Base-by-base conservation (phyloP, 1,139 yeast genomes). In the Blastobotrys malaysiensis region DNA sequence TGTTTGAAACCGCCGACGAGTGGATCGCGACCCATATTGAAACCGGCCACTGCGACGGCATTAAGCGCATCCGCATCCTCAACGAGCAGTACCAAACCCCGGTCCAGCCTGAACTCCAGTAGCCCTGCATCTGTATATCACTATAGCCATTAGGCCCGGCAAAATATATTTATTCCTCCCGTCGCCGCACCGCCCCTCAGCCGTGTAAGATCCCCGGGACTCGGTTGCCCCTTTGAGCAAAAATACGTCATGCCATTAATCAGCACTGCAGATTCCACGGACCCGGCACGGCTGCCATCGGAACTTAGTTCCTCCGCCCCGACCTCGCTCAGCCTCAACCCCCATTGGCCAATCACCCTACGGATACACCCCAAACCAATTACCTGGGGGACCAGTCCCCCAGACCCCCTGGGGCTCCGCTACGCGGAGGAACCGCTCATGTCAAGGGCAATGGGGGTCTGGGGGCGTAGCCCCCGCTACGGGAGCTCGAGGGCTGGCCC, bases 1-100 rank as follows among this genome's bases (percentile, higher is more conserved):
- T 71, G 55, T 90, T 88, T 66, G 73, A 69, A 21, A 83, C 79
- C 59, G 95, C 88, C 39, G 95, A 88, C 60, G 83, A 80, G 52
- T 90, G 97, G 97, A 74, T 90, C 59, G 71, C 74, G 49, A 75
- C 76, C 48, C 97, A 90, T 68, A 80, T 90, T 48, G 93, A 86
- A 58, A 78, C 63, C 5, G 59, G 61, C 31, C 60, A 53, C 20
- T 68, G 72, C 54, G 61, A 57, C 39, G 67, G 61, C 20, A 59
- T 66, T 50, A 55, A 56, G 51, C 53, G 57, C 13, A 50, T 55
- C 45, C 48, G 45, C 44, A 21, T 36, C 1, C 26, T 52, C 47
- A 50, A 52, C 22, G 48, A 50, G 26, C 44, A 39, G 16, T 7
- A 47, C 39, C 20, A 45, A 13, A 16, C 39, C 14, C 22, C 26